Percentiles rank a stretch among this genome's conserved stretches.
phyloP scores from a whole-genome alignment of 2,329 filamentous ascomycete species.

The Beauveria brongniartii region DNA sequence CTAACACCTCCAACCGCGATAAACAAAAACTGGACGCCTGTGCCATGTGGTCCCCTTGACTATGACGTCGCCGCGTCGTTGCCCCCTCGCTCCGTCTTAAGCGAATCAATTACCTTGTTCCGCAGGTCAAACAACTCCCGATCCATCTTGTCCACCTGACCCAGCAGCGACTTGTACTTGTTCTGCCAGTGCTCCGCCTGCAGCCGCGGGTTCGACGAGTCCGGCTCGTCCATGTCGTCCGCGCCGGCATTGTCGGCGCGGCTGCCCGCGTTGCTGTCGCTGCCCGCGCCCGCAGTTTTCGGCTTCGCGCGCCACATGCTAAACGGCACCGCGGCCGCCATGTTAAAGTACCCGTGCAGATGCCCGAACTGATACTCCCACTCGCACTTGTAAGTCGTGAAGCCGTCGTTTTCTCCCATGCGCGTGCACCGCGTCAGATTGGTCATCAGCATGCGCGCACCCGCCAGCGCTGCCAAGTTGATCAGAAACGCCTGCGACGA shows the following conservation, averaged over 20 bases:
- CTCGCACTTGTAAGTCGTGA: conserved; percentile 40
- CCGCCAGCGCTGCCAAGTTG: conserved; percentile 49
- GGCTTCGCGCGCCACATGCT: conserved; percentile 32
- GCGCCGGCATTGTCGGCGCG: conserved; percentile 12
- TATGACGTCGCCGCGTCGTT: background rate
- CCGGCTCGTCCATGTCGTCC: background rate
- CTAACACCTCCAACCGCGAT: background rate
- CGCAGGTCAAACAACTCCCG: conserved; percentile 39
- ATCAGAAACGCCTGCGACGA: conserved; percentile 50
- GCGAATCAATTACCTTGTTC: conserved; percentile 32
- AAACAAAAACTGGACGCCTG: too few species aligned
- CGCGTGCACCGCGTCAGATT: conserved; percentile 33
- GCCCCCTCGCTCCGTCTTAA: conserved; percentile 14
- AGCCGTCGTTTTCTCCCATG: conserved; percentile 32
- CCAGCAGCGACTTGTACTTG: conserved; percentile 50
- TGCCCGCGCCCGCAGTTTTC: conserved; percentile 12
- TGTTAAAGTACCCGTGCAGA: conserved; percentile 43
- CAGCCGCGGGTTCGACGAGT: conserved; percentile 13
- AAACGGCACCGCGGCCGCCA: conserved; percentile 40
- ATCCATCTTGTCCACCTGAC: conserved; percentile 51
- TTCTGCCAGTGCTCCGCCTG: conserved; percentile 39
- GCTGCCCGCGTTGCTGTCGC: conserved; percentile 11
- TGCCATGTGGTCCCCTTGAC: too few species aligned
- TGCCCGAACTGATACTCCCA: conserved; percentile 50
- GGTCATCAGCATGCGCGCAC: conserved; percentile 42